A percentile compares a stretch with the other conserved stretches of the same genome.
phyloP scores from a whole-genome alignment of 1,139 yeast genomes.

The Spathaspora jeffriesii region DNA sequence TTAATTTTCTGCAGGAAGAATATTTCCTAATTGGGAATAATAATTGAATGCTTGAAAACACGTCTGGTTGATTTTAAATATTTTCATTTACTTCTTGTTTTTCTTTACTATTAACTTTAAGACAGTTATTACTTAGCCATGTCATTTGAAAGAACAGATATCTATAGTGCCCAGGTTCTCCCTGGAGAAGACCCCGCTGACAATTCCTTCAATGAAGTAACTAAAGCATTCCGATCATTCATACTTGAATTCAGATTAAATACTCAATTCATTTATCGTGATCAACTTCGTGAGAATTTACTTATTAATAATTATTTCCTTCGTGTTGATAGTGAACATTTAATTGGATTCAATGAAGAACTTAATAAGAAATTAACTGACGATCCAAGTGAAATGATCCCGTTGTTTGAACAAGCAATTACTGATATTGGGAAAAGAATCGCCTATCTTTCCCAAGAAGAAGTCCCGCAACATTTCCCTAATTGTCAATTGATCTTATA shows the following conservation, averaged over 20 bases:
- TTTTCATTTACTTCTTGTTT: slow-evolving; percentile 1
- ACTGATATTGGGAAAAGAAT: slow-evolving; percentile 88
- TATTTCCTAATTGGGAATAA: slow-evolving; percentile 21
- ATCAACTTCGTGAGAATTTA: slow-evolving; percentile 86
- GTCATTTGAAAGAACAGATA: slow-evolving; percentile 83
- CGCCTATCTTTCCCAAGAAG: slow-evolving; percentile 59
- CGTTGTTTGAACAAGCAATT: slow-evolving; percentile 86
- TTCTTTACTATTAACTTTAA: too few relatives aligned
- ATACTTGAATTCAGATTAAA: slow-evolving; percentile 84
- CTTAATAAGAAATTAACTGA: slow-evolving; percentile 81
- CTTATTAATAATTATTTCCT: slow-evolving; percentile 74
- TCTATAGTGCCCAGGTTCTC: slow-evolving; percentile 81
- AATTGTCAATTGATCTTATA: slow-evolving; percentile 79
- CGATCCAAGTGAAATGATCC: slow-evolving; percentile 88
- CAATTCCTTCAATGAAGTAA: slow-evolving; percentile 72
- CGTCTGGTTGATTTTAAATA: slow-evolving; percentile 1
- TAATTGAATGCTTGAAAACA: slow-evolving; percentile 13
- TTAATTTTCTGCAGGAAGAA: slow-evolving; percentile 6
- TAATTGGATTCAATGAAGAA: slow-evolving; percentile 87
- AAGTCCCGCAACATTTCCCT: slow-evolving; percentile 64
- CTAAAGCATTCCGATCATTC: slow-evolving; percentile 79
- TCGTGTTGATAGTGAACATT: slow-evolving; percentile 79
- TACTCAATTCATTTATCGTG: slow-evolving; percentile 85
- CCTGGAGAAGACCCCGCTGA: slow-evolving; percentile 77
- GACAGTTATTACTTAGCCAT: slow-evolving; percentile 24